Conservation (phyloP, 768 basidiomycete species). For the Russula sp. region DNA sequence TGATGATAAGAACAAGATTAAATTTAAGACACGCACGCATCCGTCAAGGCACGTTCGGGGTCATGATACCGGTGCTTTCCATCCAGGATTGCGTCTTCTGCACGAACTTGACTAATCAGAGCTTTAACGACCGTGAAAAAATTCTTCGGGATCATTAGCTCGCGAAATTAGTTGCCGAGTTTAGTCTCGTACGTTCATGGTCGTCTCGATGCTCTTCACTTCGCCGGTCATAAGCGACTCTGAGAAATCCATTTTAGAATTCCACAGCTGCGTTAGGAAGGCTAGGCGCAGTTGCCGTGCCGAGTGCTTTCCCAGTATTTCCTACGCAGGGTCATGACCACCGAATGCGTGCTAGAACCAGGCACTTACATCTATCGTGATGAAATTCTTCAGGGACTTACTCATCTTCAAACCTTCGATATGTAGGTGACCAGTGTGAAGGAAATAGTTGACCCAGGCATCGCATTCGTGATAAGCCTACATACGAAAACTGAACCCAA, state of each 20-base stretch:
- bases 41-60: conserved; percentile 62
- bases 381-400: conserved; percentile 98
- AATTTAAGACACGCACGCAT: conserved; percentile 41
- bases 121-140: conserved; percentile 90
- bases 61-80: conserved; percentile 60
- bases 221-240: conserved; percentile 85
- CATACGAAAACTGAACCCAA: conserved; percentile 10
- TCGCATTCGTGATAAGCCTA: conserved; percentile 90
- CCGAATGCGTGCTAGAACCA: conserved; percentile 9
- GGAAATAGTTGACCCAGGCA: conserved; percentile 98
- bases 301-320: conserved; percentile 76
- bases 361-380: conserved; percentile 79
- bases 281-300: conserved; percentile 87
- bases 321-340: conserved; percentile 41
- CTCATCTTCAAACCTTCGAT: conserved; percentile 99
- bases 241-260: conserved; percentile 89
- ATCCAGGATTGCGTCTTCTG: conserved; percentile 45
- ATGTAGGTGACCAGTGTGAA: conserved; percentile 97
- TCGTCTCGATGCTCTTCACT: conserved; percentile 75
- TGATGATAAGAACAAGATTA: conserved; percentile 7
- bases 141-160: conserved; percentile 49
- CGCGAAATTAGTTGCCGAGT: not conserved
- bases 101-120: conserved; percentile 53
- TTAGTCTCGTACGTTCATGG: conserved; percentile 64
- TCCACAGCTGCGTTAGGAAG: conserved; percentile 90